Evolutionary conservation across 306 rosid genomes (phyloP).

Genomic region (Quercus suber): DNA sequence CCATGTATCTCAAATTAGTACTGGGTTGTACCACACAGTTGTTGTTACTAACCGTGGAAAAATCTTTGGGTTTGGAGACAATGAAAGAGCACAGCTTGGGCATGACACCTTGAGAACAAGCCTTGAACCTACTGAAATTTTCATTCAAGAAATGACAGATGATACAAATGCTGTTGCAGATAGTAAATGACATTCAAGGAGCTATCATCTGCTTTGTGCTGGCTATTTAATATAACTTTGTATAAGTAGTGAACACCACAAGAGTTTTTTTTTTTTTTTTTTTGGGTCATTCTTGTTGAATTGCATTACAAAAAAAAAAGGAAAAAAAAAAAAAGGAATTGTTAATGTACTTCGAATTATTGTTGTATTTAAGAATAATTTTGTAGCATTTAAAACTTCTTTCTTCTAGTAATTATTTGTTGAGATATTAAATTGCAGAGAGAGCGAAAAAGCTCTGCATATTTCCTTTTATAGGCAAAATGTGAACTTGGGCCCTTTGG

Average conservation of each 20-base stretch:
- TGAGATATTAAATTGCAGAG: too few species aligned
- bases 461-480: too few species aligned
- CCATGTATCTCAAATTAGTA: conserved; percentile 86
- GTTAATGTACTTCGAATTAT: background rate
- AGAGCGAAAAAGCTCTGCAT: too few species aligned
- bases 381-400: background rate
- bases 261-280: background rate
- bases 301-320: background rate
- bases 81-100: conserved; percentile 90
- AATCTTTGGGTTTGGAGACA: conserved; percentile 90
- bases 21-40: conserved; percentile 79
- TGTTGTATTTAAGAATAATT: background rate
- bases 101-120: conserved; percentile 73
- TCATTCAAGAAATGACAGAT: conserved; percentile 42
- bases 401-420: background rate
- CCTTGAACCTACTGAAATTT: conserved; percentile 72
- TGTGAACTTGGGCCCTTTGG: too few species aligned
- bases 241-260: background rate
- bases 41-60: conserved; percentile 64
- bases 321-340: background rate
- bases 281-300: background rate
- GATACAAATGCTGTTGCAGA: conserved; percentile 28
- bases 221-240: background rate
- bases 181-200: conserved; percentile 19
- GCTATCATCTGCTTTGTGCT: background rate